phyloP scores from a whole-genome alignment of 495 filamentous ascomycete genomes.

The Penicillium manginii region DNA sequence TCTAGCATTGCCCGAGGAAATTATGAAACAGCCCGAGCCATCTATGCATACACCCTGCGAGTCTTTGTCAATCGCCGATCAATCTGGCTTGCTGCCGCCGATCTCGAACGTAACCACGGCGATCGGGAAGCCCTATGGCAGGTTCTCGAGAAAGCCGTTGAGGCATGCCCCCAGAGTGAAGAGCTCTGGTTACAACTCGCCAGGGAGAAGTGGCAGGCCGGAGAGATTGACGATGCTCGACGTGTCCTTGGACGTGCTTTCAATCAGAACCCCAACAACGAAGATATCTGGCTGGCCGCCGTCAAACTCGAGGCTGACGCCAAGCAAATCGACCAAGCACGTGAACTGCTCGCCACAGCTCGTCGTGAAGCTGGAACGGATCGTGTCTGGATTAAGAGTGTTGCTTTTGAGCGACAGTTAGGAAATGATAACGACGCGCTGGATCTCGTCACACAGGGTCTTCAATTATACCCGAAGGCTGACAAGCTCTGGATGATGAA shows the following conservation, averaged over 20 bases:
- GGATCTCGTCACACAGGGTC: conserved; percentile 82
- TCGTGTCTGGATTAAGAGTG: conserved; percentile 94
- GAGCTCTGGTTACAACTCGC: conserved; percentile 96
- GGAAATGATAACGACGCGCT: conserved; percentile 79
- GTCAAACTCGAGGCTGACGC: conserved; percentile 95
- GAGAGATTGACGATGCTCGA: conserved; percentile 82
- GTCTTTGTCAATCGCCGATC: conserved; percentile 83
- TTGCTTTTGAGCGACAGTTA: conserved; percentile 85
- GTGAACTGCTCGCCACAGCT: conserved; percentile 78
- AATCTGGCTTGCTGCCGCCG: conserved; percentile 86
- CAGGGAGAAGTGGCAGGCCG: conserved; percentile 88
- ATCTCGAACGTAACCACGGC: conserved; percentile 89
- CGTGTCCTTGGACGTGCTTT: conserved; percentile 84
- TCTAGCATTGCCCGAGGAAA: conserved; percentile 73
- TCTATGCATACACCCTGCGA: conserved; percentile 87
- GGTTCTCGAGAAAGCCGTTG: conserved; percentile 89
- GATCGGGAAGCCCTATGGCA: conserved; percentile 80
- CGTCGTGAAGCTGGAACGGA: conserved; percentile 88
- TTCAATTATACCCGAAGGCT: conserved; percentile 83
- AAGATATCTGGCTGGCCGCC: conserved; percentile 95
- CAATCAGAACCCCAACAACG: conserved; percentile 90
- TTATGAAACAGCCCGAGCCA: conserved; percentile 89
- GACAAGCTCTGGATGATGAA: conserved; percentile 98
- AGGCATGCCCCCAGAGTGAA: conserved; percentile 87
- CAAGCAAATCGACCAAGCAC: conserved; percentile 74